A percentile compares a stretch with the other conserved stretches of the same genome.
phyloP scores from a whole-genome alignment of 176 grass and related monocot genomes.

The Musa acuminata region DNA sequence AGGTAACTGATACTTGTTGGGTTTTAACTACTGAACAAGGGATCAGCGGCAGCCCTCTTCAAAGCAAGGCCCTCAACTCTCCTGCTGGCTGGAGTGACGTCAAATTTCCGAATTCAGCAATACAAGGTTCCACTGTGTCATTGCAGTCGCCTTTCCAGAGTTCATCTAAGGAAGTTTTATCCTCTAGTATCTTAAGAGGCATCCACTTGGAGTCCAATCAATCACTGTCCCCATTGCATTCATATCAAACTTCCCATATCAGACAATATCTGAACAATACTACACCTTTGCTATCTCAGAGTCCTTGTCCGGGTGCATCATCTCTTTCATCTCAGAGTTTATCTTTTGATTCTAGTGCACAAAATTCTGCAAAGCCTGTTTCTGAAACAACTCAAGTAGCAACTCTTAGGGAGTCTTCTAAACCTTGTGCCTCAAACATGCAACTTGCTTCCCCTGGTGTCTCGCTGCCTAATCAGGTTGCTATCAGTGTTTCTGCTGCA shows the following conservation, averaged over 20 bases:
- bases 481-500: slow-evolving; percentile 29
- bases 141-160: slow-evolving; percentile 40
- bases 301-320: slow-evolving; percentile 37
- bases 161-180: slow-evolving; percentile 28
- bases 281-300: slow-evolving; percentile 55
- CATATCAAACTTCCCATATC: slow-evolving; percentile 51
- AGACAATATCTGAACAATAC: slow-evolving; percentile 35
- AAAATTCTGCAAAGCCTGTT: slow-evolving; percentile 29
- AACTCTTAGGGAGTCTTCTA: slow-evolving; percentile 38
- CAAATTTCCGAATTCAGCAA: slow-evolving; percentile 36
- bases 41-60: slow-evolving; percentile 26
- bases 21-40: slow-evolving; percentile 21
- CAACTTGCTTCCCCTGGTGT: slow-evolving; percentile 12
- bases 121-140: slow-evolving; percentile 19
- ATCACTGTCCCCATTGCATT: slow-evolving; percentile 47
- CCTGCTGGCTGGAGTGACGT: slow-evolving; percentile 34
- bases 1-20: slow-evolving; percentile 13
- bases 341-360: slow-evolving; percentile 61
- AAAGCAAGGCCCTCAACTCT: slow-evolving; percentile 28
- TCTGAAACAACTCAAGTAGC: slow-evolving; percentile 48
- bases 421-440: slow-evolving; percentile 26
- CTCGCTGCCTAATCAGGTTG: slow-evolving; percentile 20
- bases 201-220: slow-evolving; percentile 73
- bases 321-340: slow-evolving; percentile 47
- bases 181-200: slow-evolving; percentile 51